These are phyloP conservation scores for Parmales sp. DNA, from an alignment of 108 stramenopile species.

Conservation along the genomic window DNA sequence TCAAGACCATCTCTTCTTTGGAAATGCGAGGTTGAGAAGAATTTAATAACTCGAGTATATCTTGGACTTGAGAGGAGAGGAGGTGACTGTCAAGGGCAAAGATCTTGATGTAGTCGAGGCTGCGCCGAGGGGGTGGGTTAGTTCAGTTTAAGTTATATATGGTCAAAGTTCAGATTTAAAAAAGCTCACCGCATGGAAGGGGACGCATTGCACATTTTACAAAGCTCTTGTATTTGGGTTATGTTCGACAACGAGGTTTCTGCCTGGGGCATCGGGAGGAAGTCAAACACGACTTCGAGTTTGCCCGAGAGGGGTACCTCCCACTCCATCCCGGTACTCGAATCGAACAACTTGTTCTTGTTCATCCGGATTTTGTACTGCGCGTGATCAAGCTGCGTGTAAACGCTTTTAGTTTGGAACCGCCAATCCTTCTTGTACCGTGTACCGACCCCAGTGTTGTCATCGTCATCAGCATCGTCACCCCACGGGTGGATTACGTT, in stretches of 20 bases:
- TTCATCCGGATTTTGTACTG: neutral
- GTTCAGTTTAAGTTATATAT: too few relatives aligned
- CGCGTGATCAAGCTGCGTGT: neutral
- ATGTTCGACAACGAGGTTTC: conserved; percentile 3
- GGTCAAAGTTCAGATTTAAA: too few relatives aligned
- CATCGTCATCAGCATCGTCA: too few relatives aligned
- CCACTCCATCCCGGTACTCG: neutral
- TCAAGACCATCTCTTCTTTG: neutral
- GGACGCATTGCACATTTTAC: neutral
- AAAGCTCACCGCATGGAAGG: too few relatives aligned
- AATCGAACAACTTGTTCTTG: neutral
- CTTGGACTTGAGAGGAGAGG: conserved; percentile 4
- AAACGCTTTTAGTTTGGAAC: neutral
- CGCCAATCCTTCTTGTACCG: neutral
- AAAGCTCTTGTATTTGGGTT: neutral
- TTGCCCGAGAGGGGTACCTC: neutral
- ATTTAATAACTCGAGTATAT: neutral
- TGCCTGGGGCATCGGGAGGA: conserved; percentile 7
- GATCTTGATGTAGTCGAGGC: neutral
- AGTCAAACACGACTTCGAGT: neutral
- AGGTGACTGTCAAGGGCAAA: neutral
- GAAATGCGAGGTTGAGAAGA: neutral
- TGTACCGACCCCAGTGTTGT: neutral
- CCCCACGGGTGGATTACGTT: too few relatives aligned
- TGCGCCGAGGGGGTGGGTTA: too few relatives aligned